Base-by-base conservation (phyloP, 768 basidiomycete species). In the Sporobolomyces roseus region DNA sequence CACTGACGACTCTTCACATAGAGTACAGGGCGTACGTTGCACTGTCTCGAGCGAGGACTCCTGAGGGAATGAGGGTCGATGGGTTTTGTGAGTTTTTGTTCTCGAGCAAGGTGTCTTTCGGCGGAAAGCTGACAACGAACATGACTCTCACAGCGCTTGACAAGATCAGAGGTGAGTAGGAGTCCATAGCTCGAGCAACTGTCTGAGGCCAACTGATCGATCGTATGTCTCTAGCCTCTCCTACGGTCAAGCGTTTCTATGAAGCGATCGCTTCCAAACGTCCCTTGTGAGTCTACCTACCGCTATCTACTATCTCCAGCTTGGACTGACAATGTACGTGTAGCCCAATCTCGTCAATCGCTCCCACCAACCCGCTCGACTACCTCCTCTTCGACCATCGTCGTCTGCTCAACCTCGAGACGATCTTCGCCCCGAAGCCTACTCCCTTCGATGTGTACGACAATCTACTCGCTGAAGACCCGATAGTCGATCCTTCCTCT, bases 1-100 rank as follows among this genome's bases (percentile, higher is more conserved):
- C 45, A 52, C 45, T 51, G 29, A 17, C 29, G 35, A 25, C 10
- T 59, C 46, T 23, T 13, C 46, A 19, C 46, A 48, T 48, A 8
- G 13, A 9, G n/a, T 50, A 3, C 38, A 61, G 61, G 33, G 70
- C 70, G 21, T 72, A 72, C 54, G 70, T 72, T 48, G 70, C 70
- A 3, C 66, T 72, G 4, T 67, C 66, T 0, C 61, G 70, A 1
- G 54, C 52, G 17, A 56, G 65, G 3, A 72, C 48, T n/a, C 65
- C 66, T 0, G 65, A 54, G 27, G 70, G 70, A 10, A 64, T 72
- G 62, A 33, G 43, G 25, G 62, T 67, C 30, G 62, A 67, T 16
- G 61, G 62, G 14, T 67, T 72, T 33, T 25, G 52, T 53, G 32
- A 32, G 29, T 53, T 3, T 33, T 7, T n/a, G 27, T 9, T 12